Evolutionary conservation across 345 rosid genomes (phyloP), one percentile per base, ranked within the genome.

Genomic region (Lepidium aucheri): DNA sequence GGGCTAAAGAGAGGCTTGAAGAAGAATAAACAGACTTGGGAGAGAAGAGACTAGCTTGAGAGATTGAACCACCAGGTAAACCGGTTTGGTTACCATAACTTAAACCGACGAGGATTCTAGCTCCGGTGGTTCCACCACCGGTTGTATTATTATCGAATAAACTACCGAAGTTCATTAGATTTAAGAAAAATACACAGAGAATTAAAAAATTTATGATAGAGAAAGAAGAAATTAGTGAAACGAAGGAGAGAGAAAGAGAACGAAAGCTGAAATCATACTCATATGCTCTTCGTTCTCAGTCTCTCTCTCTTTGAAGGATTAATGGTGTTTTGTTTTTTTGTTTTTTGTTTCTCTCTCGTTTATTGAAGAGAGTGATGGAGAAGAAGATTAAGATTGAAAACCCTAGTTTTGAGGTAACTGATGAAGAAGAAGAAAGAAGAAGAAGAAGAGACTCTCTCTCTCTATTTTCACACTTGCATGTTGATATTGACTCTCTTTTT

Each of bases 281-380:
- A 4, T 55, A 38, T 73, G 85, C 91, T 64, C 89, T 73, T 82
- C 86, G 78, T 88, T 88, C 96, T 88, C 91, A 79, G 81, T 74
- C 95, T 76, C 82, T 84, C 95, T 64, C 67, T 61, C 24, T 69
- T 11, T 51, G 26, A 30, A 18, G 12, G 39, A 15, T 39, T 14
- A 20, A 30, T 53, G 56, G 54, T 41, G 51, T 65, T 9, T 44
- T 45, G n/a, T 45, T n/a, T 12, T 28, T 43, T 13, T 47, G 30
- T 46, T 2, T 20, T 20, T 20, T 1, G 1, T 20, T 20, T 22
- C 1, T 16, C 42, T 54, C 57, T 53, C 14, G 55, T 36, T 32
- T 38, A 10, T 20, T 55, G 22, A 57, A 55, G 62, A 60, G 62
- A 49, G 66, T 45, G 72, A 39, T 32, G 53, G 32, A 61, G 26